Evolutionary conservation across 768 basidiomycete genomes (phyloP), one percentile per base, ranked within the genome.

Genomic region (Pholiota conissans): DNA sequence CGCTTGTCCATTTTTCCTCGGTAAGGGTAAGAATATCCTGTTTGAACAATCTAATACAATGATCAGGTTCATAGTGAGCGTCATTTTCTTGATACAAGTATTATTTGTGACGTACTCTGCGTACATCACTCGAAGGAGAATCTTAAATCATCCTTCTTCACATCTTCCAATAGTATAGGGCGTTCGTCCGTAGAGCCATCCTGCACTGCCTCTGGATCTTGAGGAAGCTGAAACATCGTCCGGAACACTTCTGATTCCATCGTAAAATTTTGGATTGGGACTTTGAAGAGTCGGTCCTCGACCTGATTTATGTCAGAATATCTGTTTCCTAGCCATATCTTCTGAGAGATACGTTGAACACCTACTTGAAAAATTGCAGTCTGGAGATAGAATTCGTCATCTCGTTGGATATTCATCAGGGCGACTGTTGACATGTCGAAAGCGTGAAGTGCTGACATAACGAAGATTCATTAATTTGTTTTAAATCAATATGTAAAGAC

Each of bases 261-360:
- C 29, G 67, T 61, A 27, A 79, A 72, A 24, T 70, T 66, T n/a
- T 67, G 63, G 13, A 69, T 67, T 14, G 76, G 77, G 10, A 78
- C 64, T 55, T 74, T 74, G 68, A 77, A 79, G 22, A 75, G 55
- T 11, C 61, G 62, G 39, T 70, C 67, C 46, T 78, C 78, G 27
- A 76, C 76, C 76, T 78, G 18, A 34, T 24, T 22, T 24, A 7
- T 11, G 8, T 5, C 20, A 45, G 8, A 22, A 22, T 27, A 9
- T 22, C 42, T 20, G 35, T 16, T 32, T 7, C 13, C 5, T n/a
- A 27, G 26, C 7, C 4, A 48, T 42, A 1, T 40, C n/a, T n/a
- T n/a, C n/a, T n/a, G n/a, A n/a, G 30, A 32, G 30, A 49, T 48
- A 24, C n/a, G 8, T 11, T 8, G n/a, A 24, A 14, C 5, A 45